Base-by-base conservation (phyloP, 371 early-diverging fungal species). In the Paraphysoderma sedebokerense region DNA sequence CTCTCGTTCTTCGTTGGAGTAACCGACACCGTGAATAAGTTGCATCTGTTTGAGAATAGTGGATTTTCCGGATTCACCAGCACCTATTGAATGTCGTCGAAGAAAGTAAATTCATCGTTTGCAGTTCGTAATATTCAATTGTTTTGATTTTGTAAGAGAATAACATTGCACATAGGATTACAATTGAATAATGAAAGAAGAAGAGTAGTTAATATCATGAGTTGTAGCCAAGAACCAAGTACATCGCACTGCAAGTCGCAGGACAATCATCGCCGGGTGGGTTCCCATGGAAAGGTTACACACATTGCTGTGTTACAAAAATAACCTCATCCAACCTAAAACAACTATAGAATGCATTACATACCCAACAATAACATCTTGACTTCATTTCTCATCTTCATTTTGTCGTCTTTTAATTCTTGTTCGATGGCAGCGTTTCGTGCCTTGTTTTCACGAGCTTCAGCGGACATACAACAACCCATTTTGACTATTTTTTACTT, bases 11-110 rank as follows among this genome's bases (percentile, higher is more conserved):
- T 84, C 82, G 26, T 62, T 59, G 46, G 82, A 73, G 68, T 90
- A 95, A 8, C 92, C 88, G 50, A 76, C 80, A 52, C 82, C 87
- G 59, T 92, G 93, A 51, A 95, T 95, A 36, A 92, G 67, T 59
- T 87, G 85, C 91, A 95, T 92, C 61, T 95, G 93, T 61, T 95
- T 95, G 44, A 95, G 61, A 51, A 95, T 87, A 12, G 96, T 95
- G 23, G 84, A 81, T 68, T 95, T 95, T 28, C 96, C 96, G 5
- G 93, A 91, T 71, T 95, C 97, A 56, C 97, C 97, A 26, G 93
- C 87, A 52, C 96, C 92, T 91, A 56, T 38, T 28, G 19, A 22
- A 23, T 27, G 24, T 29, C 29, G 42, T 12, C 22, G 30, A 6
- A 20, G n/a, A 38, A n/a, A 57, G 50, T 24, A 13, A 47, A 57